A percentile compares a stretch with the other conserved stretches of the same genome.
Conservation (phyloP, 148 eudicot genomes). For the Fagopyrum tataricum region DNA sequence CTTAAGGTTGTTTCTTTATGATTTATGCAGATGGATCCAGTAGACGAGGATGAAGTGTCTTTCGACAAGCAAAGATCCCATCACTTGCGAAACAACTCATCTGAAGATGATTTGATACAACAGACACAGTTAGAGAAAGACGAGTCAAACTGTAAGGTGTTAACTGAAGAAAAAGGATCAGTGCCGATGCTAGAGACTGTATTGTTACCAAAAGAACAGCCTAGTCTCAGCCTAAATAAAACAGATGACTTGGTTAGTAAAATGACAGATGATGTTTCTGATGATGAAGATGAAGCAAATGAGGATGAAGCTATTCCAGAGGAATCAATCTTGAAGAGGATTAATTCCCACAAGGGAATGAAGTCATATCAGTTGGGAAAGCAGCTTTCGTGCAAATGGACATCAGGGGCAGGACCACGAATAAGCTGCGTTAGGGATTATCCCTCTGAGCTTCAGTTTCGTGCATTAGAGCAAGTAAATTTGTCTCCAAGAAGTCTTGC, state of each 20-base stretch:
- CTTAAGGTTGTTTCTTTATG: background rate
- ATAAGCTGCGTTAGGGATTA: slow-evolving; percentile 89
- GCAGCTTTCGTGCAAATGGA: slow-evolving; percentile 82
- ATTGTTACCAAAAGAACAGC: slow-evolving; percentile 13
- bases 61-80: slow-evolving; percentile 34
- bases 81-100: slow-evolving; percentile 53
- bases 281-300: slow-evolving; percentile 15
- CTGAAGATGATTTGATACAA: slow-evolving; percentile 52
- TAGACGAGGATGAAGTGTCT: slow-evolving; percentile 53
- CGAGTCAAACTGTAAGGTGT: slow-evolving; percentile 20
- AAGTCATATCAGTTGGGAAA: slow-evolving; percentile 79
- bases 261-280: slow-evolving; percentile 23
- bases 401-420: slow-evolving; percentile 92
- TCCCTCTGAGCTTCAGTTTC: slow-evolving; percentile 66
- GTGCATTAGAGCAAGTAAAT: slow-evolving; percentile 63
- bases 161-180: slow-evolving; percentile 13
- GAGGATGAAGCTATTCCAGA: slow-evolving; percentile 38
- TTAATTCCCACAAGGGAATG: slow-evolving; percentile 59
- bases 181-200: slow-evolving; percentile 18
- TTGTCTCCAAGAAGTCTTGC: slow-evolving; percentile 66
- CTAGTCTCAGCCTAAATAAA: slow-evolving; percentile 28
- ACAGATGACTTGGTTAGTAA: slow-evolving; percentile 32
- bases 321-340: slow-evolving; percentile 47
- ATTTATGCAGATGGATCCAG: slow-evolving; percentile 60
- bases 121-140: slow-evolving; percentile 20